Percentiles rank a stretch among this genome's conserved stretches.
Conservation (phyloP, 1,284 basidiomycete genomes). For the Pseudozyma sp. region DNA sequence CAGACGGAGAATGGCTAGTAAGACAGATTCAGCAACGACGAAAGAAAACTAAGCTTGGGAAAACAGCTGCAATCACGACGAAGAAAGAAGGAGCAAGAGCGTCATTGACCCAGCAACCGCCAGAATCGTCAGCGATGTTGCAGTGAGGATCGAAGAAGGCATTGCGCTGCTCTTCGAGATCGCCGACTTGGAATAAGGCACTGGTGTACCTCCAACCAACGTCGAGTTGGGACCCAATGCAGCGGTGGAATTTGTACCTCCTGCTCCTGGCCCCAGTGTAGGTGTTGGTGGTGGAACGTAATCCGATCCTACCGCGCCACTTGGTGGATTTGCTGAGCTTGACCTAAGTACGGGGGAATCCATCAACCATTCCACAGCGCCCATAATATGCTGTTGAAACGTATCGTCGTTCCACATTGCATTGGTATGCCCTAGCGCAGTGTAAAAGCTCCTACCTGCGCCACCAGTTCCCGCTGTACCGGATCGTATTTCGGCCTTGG, state of each 20-base stretch:
- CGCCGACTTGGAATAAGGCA: conserved; percentile 39
- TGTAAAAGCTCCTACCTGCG: conserved; percentile 55
- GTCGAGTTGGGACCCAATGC: conserved; percentile 15
- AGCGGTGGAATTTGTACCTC: neutral
- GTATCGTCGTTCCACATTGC: conserved; percentile 48
- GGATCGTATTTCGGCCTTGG: conserved; percentile 34
- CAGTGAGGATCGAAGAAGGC: neutral
- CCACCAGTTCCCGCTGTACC: conserved; percentile 53
- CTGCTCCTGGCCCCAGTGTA: neutral
- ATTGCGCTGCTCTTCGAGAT: conserved; percentile 14
- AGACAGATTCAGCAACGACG: no score
- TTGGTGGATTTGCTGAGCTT: conserved; percentile 20
- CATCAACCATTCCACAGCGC: conserved; percentile 56
- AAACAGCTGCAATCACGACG: neutral
- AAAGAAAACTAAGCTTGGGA: no score
- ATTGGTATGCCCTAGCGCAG: conserved; percentile 53
- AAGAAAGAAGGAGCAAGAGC: neutral
- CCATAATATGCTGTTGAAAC: conserved; percentile 55
- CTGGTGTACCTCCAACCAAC: conserved; percentile 29
- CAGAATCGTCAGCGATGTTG: conserved; percentile 4
- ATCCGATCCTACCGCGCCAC: conserved; percentile 28
- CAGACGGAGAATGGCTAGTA: no score
- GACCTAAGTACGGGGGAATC: conserved; percentile 42
- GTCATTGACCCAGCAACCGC: conserved; percentile 1
- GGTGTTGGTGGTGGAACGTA: conserved; percentile 11